Base-by-base conservation (phyloP, 2,329 filamentous ascomycete species). In the Phoma sp. region DNA sequence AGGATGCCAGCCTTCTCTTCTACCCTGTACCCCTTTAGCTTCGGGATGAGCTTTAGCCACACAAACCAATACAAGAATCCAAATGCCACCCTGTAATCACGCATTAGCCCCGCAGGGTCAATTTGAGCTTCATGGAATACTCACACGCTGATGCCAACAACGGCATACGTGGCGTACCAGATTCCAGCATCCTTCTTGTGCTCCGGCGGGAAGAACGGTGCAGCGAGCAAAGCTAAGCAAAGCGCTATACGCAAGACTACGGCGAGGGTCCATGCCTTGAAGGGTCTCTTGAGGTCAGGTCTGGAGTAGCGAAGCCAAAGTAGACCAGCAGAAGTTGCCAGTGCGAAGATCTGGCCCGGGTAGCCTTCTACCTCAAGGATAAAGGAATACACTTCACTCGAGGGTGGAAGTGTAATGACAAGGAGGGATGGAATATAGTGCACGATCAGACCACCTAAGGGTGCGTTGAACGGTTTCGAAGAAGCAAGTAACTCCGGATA, bases 281-380 rank as follows among this genome's bases (percentile, higher is more conserved):
- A 90, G 0, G 87, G 88, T 4, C 88, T 77, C 24, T 80, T 78
- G 0, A 88, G 75, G 46, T 87, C 80, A 1, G 86, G 86, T 9
- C 84, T 78, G 56, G 79, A 82, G 50, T 77, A 78, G 0, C 89
- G 82, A 5, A 91, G 76, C 71, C 84, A 81, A 0, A 90, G 61
- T 0, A 90, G 75, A 0, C 87, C 87, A 7, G 80, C 60, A 0
- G 82, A 82, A 0, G 85, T 75, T 0, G 84, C 83, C 1, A 89
- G 68, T 0, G 80, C 80, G 50, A 87, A 81, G 11, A 90, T 76
- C 53, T 89, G 84, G 0, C 79, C 84, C 0, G 87, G 83, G 60
- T 90, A 90, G 0, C 85, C 86, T 64, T 90, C 87, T 0, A 90
- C 84, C 41, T 91, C 87, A 0, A 90, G 75, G 25, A 91, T 90